phyloP scores from a whole-genome alignment of 768 basidiomycete genomes.

The Tylopilus subfusipes region DNA sequence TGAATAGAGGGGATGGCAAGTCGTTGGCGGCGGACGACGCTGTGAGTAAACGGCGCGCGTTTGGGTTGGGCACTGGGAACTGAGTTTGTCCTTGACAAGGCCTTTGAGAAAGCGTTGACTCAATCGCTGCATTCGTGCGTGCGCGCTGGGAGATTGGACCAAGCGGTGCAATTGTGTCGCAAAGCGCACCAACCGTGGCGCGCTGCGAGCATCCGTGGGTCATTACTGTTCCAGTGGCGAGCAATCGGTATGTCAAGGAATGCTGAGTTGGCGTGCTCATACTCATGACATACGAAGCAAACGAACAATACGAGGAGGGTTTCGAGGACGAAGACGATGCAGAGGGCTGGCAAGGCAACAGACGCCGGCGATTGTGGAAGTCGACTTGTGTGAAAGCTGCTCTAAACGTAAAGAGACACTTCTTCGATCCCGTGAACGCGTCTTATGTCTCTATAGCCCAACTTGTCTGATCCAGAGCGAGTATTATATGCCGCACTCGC shows the following conservation, averaged over 20 bases:
- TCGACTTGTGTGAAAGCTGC: conserved; percentile 76
- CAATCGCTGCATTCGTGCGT: conserved; percentile 80
- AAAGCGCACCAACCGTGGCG: conserved; percentile 89
- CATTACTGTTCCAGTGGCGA: conserved; percentile 72
- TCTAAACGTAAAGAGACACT: conserved; percentile 49
- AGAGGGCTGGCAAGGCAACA: conserved; percentile 71
- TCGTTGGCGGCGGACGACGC: conserved; percentile 74
- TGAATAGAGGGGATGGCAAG: conserved; percentile 54
- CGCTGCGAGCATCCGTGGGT: conserved; percentile 84
- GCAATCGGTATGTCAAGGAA: conserved; percentile 53
- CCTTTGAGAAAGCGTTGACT: conserved; percentile 73
- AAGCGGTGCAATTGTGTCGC: conserved; percentile 78
- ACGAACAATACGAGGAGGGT: conserved; percentile 47
- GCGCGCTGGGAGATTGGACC: conserved; percentile 79
- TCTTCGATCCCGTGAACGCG: not conserved
- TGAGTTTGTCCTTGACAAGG: conserved; percentile 40
- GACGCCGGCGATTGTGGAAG: conserved; percentile 82
- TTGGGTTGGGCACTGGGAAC: not conserved
- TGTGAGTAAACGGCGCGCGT: conserved; percentile 39
- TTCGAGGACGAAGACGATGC: conserved; percentile 41
- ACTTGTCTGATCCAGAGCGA: conserved; percentile 71
- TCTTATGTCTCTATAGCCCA: conserved; percentile 37
- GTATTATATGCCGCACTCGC: conserved; percentile 82
- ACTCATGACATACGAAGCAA: conserved; percentile 41
- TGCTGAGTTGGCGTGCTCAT: conserved; percentile 4